A percentile compares a stretch with the other conserved stretches of the same genome.
Conservation (phyloP, 2,329 filamentous ascomycete genomes). For the Aspergillus arachidicola region DNA sequence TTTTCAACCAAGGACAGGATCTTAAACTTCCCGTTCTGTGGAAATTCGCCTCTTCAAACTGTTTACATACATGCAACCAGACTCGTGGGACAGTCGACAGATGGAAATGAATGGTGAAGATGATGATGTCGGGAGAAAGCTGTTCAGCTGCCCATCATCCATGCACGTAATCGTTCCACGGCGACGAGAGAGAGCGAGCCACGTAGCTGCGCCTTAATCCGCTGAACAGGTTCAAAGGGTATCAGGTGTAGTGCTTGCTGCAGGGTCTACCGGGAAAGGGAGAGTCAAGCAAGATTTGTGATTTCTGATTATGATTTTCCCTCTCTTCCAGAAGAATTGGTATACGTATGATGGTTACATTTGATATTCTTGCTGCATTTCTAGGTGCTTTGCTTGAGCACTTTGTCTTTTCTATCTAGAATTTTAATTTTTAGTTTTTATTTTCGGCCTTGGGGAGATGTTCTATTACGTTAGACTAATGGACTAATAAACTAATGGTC, state of each 20-base stretch:
- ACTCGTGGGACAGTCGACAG: background rate
- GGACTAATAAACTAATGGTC: background rate
- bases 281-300: background rate
- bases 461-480: background rate
- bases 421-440: background rate
- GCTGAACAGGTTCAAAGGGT: constrained; percentile 11
- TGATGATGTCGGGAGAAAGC: background rate
- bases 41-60: background rate
- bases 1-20: background rate
- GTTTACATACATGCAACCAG: background rate
- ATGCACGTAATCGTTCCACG: constrained; percentile 25
- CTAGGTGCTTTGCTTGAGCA: background rate
- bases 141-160: constrained; percentile 28
- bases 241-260: constrained; percentile 20
- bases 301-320: background rate
- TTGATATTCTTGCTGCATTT: background rate
- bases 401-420: background rate
- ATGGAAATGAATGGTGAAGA: background rate
- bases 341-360: background rate
- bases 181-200: constrained; percentile 20
- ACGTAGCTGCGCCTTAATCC: constrained; percentile 24
- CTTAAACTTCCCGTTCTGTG: constrained; percentile 3
- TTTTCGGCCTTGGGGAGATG: background rate
- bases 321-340: constrained; percentile 1
- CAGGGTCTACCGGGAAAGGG: constrained; percentile 17